Conservation (phyloP, 75 land plant genomes). For the Cryptomeria japonica region DNA sequence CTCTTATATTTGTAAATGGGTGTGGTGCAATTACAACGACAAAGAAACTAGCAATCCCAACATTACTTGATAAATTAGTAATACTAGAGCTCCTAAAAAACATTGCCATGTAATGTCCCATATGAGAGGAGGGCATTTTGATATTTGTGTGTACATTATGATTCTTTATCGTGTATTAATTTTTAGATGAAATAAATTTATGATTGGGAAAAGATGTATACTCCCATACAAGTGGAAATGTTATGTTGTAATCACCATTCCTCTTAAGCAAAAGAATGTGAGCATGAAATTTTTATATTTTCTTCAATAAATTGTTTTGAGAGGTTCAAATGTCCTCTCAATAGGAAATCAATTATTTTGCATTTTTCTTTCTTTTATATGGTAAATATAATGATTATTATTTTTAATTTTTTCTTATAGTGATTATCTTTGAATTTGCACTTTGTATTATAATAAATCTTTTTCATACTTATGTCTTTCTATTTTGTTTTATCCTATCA, state of each 20-base stretch:
- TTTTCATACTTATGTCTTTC: no score
- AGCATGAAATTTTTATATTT: not conserved
- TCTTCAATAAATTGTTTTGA: not conserved
- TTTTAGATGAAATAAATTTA: not conserved
- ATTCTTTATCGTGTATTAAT: not conserved
- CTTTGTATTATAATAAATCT: no score
- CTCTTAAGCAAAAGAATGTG: no score
- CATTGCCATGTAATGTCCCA: not conserved
- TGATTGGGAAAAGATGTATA: not conserved
- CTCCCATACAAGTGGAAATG: not conserved
- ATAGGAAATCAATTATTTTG: not conserved
- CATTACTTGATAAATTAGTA: conserved; percentile 27
- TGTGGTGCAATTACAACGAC: conserved; percentile 56
- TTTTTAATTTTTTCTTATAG: no score
- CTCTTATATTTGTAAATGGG: conserved; percentile 40
- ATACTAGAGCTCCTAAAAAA: conserved; percentile 22
- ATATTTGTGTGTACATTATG: not conserved
- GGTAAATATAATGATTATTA: no score
- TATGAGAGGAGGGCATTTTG: not conserved
- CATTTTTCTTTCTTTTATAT: no score
- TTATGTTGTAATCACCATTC: not conserved
- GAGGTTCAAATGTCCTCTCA: not conserved
- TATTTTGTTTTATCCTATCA: no score
- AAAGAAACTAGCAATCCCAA: conserved; percentile 52
- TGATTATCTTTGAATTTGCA: no score